phyloP scores from a whole-genome alignment of 2,329 filamentous ascomycete genomes.

The Daldinia sp. region DNA sequence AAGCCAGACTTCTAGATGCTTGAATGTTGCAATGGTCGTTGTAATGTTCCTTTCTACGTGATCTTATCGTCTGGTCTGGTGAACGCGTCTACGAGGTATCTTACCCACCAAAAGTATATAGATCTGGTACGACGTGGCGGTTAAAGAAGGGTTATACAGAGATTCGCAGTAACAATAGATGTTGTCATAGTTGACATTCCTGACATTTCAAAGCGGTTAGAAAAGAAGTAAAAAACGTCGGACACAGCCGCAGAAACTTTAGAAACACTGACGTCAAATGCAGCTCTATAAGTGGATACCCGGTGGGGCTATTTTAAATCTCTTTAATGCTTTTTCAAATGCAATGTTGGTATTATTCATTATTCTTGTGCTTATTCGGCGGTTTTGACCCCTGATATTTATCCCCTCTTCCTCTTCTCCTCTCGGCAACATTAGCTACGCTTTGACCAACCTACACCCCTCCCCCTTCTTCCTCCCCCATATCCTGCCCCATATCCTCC shows the following conservation, averaged over 20 bases:
- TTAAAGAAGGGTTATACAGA: constrained; percentile 26
- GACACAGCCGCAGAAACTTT: constrained; percentile 33
- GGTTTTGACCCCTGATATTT: constrained; percentile 18
- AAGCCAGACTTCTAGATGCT: constrained; percentile 31
- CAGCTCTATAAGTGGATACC: constrained; percentile 16
- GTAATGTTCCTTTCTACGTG: too few species aligned
- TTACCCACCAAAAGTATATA: not conserved
- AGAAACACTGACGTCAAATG: constrained; percentile 36
- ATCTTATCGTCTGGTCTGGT: constrained; percentile 23
- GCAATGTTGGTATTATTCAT: constrained; percentile 11
- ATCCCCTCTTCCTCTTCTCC: too few species aligned
- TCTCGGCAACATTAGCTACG: constrained; percentile 24
- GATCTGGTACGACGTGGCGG: constrained; percentile 24
- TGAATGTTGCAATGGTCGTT: constrained; percentile 17
- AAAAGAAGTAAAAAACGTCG: constrained; percentile 28
- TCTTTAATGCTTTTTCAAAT: constrained; percentile 24
- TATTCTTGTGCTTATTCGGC: constrained; percentile 29
- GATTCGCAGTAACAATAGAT: constrained; percentile 8
- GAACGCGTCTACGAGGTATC: not conserved
- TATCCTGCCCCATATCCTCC: too few species aligned
- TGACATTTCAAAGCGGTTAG: not conserved
- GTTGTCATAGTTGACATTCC: too few species aligned
- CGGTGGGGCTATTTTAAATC: constrained; percentile 20
- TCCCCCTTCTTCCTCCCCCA: too few species aligned
- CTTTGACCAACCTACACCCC: constrained; percentile 9